Conservation (phyloP, 768 basidiomycete species). For the Phylloporus arenicola region DNA sequence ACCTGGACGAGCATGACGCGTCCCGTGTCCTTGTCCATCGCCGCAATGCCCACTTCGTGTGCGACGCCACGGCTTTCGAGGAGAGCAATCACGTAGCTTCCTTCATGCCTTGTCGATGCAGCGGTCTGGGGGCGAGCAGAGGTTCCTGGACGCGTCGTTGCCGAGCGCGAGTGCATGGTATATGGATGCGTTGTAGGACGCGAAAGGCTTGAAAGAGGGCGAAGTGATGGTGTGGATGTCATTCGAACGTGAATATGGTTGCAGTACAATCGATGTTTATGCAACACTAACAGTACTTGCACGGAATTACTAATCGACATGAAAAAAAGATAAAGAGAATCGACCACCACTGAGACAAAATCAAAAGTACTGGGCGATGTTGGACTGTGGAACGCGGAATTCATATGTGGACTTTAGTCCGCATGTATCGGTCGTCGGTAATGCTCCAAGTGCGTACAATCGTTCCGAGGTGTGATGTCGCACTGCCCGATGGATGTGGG, state of each 20-base stretch:
- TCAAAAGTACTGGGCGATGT: constrained; percentile 55
- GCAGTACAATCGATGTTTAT: too few species aligned
- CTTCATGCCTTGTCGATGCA: constrained; percentile 53
- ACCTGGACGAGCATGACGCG: constrained; percentile 77
- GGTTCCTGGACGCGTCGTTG: constrained; percentile 30
- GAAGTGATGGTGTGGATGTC: constrained; percentile 12
- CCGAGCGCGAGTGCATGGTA: constrained; percentile 55
- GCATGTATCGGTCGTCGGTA: too few species aligned
- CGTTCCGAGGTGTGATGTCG: too few species aligned
- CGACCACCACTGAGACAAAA: constrained; percentile 6
- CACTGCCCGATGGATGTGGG: too few species aligned
- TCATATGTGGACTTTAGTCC: too few species aligned
- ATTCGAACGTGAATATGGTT: background rate
- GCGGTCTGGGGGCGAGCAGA: constrained; percentile 59
- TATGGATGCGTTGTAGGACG: constrained; percentile 37
- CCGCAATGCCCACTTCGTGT: constrained; percentile 83
- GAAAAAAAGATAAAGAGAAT: too few species aligned
- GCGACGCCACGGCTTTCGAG: constrained; percentile 76
- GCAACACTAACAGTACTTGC: background rate
- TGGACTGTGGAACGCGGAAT: too few species aligned
- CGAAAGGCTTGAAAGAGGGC: constrained; percentile 12
- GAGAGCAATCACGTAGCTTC: constrained; percentile 60
- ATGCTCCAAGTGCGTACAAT: too few species aligned
- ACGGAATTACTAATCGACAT: constrained; percentile 30
- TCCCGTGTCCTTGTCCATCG: constrained; percentile 75